Evolutionary conservation across 177 flowering plant genomes (phyloP), one percentile per base, ranked within the genome.

Genomic region (Vitis hybrid): DNA sequence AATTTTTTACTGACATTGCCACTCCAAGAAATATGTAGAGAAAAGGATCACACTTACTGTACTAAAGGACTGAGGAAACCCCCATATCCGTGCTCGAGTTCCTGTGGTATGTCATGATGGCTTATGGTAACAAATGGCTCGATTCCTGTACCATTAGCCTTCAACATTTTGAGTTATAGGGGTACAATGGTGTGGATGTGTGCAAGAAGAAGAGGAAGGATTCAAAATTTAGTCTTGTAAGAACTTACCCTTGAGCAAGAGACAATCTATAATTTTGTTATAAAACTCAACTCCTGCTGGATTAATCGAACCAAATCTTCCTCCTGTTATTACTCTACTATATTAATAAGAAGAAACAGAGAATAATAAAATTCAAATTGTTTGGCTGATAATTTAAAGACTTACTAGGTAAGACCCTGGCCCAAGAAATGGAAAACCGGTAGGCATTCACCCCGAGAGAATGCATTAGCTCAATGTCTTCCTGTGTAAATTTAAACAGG

Each of bases 361-460:
- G 54, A 16, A 66, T 32, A 66, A 19, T 9, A 11, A 52, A 52
- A 3, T 4, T 14, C 46, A 10, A 13, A 19, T 2, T 1, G 24
- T 46, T 58, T 40, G 6, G 52, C 40, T n/a, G 16, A 46, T 40
- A 16, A 4, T 61, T 18, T 1, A 62, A 65, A 52, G 35, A 72
- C 81, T 19, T 79, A 82, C 86, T 64, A 10, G 90, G 86, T 18
- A 86, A 68, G 46, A 85, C 66, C 68, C 88, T 83, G 16, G 80
- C 48, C 90, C 90, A 87, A 9, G 90, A 87, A 71, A 87, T 80
- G 2, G 90, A 85, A 61, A 87, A 85, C 0, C 90, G 76, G 50
- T 83, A 83, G 2, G 88, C 68, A 71, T 79, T 68, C 16, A 83
- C 56, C 2, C 88, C 88, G 55, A 87, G 77, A 11, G 81, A 80